phyloP scores from a whole-genome alignment of 2,329 filamentous ascomycete species.

The Fonsecaea monophora region DNA sequence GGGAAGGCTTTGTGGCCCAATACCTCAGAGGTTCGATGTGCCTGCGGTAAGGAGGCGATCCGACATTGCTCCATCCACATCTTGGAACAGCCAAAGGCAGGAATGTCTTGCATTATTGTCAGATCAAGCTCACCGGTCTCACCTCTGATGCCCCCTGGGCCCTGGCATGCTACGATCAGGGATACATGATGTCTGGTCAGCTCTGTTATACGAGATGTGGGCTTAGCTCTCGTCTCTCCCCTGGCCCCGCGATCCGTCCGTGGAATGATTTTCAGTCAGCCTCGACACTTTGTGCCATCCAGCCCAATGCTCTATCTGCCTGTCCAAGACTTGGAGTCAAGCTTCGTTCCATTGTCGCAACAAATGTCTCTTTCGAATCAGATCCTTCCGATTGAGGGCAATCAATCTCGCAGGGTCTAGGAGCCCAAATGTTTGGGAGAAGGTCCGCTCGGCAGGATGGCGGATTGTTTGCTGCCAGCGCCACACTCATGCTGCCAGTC shows the following conservation, averaged over 20 bases:
- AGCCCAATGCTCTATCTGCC: neutral
- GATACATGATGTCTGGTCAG: constrained; percentile 10
- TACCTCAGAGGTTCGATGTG: constrained; percentile 11
- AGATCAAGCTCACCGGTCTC: constrained; percentile 11
- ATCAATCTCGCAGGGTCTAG: neutral
- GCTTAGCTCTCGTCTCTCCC: neutral
- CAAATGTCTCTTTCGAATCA: neutral
- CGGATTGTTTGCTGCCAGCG: neutral
- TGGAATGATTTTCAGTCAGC: constrained; percentile 8
- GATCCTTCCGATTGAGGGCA: neutral
- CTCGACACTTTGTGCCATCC: neutral
- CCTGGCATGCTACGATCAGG: constrained; percentile 2
- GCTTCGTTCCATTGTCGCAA: constrained; percentile 6
- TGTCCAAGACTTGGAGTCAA: constrained; percentile 11
- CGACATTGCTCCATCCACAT: neutral
- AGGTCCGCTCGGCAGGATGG: neutral
- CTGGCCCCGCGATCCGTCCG: constrained; percentile 6
- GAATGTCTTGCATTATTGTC: constrained; percentile 27
- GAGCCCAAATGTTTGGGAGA: neutral
- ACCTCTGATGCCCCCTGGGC: constrained; percentile 3
- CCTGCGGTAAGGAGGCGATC: constrained; percentile 5
- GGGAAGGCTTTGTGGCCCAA: constrained; percentile 6
- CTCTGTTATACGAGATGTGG: constrained; percentile 20
- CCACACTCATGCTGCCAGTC: neutral
- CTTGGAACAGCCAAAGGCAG: constrained; percentile 9